These are phyloP conservation scores for Apiospora saccharicola DNA, from an alignment of 2,329 filamentous ascomycete species.

Conservation along the genomic window DNA sequence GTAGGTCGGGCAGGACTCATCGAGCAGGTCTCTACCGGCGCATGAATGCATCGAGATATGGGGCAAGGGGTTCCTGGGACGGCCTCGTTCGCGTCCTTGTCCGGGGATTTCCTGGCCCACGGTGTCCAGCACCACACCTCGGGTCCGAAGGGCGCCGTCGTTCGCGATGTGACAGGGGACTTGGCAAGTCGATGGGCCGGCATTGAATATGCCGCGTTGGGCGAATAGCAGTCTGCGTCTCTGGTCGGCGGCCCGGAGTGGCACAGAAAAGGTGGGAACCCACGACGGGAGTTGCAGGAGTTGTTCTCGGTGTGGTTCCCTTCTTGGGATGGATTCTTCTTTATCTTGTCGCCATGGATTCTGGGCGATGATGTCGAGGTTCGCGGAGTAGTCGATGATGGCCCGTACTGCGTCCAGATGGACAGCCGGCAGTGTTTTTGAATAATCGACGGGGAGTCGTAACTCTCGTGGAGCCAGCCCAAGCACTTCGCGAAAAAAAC, in stretches of 20 bases:
- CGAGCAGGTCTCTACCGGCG: background rate
- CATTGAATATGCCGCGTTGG: background rate
- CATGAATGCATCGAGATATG: background rate
- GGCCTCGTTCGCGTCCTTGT: background rate
- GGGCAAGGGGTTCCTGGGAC: background rate
- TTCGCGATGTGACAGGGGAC: background rate
- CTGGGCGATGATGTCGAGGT: background rate
- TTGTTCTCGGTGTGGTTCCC: background rate
- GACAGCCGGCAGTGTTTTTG: background rate
- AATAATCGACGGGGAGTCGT: background rate
- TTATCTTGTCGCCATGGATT: background rate
- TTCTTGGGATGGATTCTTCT: background rate
- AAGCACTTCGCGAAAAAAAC: background rate
- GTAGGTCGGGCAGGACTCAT: background rate
- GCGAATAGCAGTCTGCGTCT: background rate
- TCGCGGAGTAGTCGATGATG: background rate
- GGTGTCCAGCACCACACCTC: background rate
- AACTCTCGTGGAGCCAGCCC: background rate
- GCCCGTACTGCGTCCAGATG: background rate
- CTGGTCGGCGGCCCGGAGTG: background rate
- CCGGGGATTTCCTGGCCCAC: background rate
- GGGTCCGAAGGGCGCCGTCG: background rate
- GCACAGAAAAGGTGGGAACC: background rate
- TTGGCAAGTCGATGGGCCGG: background rate
- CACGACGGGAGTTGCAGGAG: background rate